Evolutionary conservation across 2,329 filamentous ascomycete species (phyloP).

Genomic region (Arthrinium phaeospermum): DNA sequence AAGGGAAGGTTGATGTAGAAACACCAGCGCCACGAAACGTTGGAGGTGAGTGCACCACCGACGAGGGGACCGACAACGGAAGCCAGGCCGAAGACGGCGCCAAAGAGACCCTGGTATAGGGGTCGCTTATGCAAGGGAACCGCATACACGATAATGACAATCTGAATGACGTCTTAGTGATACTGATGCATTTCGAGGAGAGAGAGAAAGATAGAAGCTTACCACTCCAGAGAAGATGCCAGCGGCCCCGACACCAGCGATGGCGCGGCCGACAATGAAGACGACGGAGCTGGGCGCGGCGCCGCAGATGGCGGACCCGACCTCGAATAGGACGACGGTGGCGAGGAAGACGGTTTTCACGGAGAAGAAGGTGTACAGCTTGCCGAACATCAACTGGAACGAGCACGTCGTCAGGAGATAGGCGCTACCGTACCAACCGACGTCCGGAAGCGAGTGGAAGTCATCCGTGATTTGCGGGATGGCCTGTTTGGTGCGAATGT

Average conservation of each 20-base stretch:
- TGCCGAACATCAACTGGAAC: conserved; percentile 48
- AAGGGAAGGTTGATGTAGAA: conserved; percentile 49
- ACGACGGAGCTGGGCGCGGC: conserved; percentile 45
- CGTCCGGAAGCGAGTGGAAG: conserved; percentile 43
- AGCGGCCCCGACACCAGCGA: conserved; percentile 45
- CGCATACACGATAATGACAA: conserved; percentile 41
- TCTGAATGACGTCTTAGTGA: conserved; percentile 26
- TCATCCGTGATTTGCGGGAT: conserved; percentile 47
- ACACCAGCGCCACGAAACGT: conserved; percentile 46
- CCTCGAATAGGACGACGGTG: conserved; percentile 43
- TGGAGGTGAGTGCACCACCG: conserved; percentile 45
- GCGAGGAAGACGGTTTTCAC: conserved; percentile 41
- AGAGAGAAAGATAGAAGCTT: background rate
- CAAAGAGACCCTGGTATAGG: conserved; percentile 42
- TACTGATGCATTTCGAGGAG: conserved; percentile 26
- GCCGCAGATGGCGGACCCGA: conserved; percentile 47
- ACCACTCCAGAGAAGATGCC: conserved; percentile 46
- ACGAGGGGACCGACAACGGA: conserved; percentile 44
- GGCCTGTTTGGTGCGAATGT: conserved; percentile 28
- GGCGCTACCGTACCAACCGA: conserved; percentile 48
- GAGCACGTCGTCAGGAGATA: conserved; percentile 44
- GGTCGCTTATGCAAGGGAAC: conserved; percentile 42
- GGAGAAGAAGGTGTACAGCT: conserved; percentile 46
- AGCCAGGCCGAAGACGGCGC: conserved; percentile 43
- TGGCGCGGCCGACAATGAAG: conserved; percentile 47